These are phyloP conservation scores for Glycine latifolia DNA, from an alignment of 306 rosid genomes.

Conservation along the genomic window DNA sequence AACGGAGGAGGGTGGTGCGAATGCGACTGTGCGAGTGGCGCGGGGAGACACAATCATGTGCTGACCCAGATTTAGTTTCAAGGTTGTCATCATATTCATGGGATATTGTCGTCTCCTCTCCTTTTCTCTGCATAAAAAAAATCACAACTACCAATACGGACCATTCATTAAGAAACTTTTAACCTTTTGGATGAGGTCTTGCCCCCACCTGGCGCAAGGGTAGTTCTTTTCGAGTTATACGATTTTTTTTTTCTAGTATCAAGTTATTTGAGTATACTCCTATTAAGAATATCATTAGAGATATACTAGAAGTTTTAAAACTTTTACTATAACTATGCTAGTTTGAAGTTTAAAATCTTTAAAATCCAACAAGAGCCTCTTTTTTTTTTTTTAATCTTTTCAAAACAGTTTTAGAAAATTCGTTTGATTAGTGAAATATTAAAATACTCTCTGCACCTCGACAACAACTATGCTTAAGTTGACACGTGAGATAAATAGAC, in stretches of 20 bases:
- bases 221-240: background rate
- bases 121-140: background rate
- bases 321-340: background rate
- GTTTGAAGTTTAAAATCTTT: too few species aligned
- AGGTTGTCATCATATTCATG: conserved; percentile 39
- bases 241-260: background rate
- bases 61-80: conserved; percentile 31
- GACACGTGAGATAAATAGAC: too few species aligned
- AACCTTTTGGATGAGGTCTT: background rate
- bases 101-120: background rate
- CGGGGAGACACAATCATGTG: conserved; percentile 21
- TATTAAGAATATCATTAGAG: background rate
- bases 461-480: too few species aligned
- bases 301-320: background rate
- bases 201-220: background rate
- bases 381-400: too few species aligned
- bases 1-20: conserved; percentile 7
- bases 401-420: too few species aligned
- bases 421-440: too few species aligned
- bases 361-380: too few species aligned
- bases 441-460: too few species aligned
- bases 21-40: conserved; percentile 27
- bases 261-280: too few species aligned
- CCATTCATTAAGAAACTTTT: conserved; percentile 27
- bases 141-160: conserved; percentile 31